Percentiles rank a stretch among this genome's conserved stretches.
phyloP scores from a whole-genome alignment of 2,329 filamentous ascomycete genomes.

The Pestalotiopsis sp. region DNA sequence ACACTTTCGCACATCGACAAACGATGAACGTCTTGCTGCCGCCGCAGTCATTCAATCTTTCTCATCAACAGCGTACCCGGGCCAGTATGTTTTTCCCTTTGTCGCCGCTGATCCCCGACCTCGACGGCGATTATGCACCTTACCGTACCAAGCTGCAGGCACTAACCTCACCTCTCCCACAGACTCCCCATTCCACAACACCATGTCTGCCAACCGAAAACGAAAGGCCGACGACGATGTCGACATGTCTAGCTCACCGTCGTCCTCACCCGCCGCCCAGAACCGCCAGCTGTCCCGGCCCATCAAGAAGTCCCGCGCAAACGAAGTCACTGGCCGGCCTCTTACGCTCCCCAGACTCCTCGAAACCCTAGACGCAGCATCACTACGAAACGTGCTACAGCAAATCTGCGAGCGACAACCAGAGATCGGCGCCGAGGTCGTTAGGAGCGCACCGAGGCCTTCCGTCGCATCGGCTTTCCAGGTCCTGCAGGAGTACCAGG shows the following conservation, averaged over 20 bases:
- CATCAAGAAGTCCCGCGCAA: slow-evolving; percentile 63
- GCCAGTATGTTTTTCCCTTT: slow-evolving; percentile 50
- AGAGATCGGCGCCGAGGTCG: slow-evolving; percentile 82
- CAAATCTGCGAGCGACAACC: slow-evolving; percentile 90
- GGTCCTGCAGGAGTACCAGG: slow-evolving; percentile 82
- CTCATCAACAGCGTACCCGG: slow-evolving; percentile 60
- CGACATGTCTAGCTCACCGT: slow-evolving; percentile 89
- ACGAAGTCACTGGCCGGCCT: slow-evolving; percentile 66
- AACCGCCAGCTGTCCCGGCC: slow-evolving; percentile 66
- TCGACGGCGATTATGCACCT: not conserved
- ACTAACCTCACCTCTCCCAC: slow-evolving; percentile 17
- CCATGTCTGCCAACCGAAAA: slow-evolving; percentile 65
- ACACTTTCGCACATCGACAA: too few relatives aligned
- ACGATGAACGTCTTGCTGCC: slow-evolving; percentile 67
- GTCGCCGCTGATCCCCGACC: slow-evolving; percentile 26
- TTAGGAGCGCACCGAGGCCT: slow-evolving; percentile 82
- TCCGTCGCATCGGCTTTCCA: slow-evolving; percentile 79
- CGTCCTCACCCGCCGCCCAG: slow-evolving; percentile 76
- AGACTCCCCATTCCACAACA: slow-evolving; percentile 57
- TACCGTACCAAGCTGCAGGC: not conserved
- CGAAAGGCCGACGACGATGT: slow-evolving; percentile 86
- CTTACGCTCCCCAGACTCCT: slow-evolving; percentile 72
- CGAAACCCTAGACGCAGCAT: slow-evolving; percentile 86
- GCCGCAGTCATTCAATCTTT: slow-evolving; percentile 61
- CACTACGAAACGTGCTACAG: slow-evolving; percentile 84